These are phyloP conservation scores for Chlorella vulgaris DNA, from an alignment of 139 green algal genomes.

Conservation along the genomic window DNA sequence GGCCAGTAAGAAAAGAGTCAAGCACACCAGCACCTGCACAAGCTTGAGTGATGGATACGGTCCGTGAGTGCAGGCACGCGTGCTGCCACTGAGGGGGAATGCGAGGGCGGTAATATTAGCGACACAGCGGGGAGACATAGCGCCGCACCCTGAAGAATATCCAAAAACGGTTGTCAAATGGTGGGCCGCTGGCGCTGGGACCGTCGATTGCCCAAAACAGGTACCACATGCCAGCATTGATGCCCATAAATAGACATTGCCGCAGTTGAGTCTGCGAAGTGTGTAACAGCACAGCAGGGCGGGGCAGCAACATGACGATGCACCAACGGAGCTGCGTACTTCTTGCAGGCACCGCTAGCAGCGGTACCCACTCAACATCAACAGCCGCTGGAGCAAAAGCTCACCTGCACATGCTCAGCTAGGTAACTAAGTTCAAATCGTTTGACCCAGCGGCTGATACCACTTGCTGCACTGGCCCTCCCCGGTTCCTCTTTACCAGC, in stretches of 20 bases:
- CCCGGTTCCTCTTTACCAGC: background rate
- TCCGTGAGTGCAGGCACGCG: too few species aligned
- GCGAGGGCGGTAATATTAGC: too few species aligned
- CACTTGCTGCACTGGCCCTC: background rate
- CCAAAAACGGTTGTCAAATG: conserved; percentile 8
- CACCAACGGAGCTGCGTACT: too few species aligned
- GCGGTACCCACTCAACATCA: too few species aligned
- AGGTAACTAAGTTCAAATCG: background rate
- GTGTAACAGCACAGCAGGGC: background rate
- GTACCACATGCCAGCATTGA: conserved; percentile 4
- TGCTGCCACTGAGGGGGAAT: too few species aligned
- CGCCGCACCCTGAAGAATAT: conserved; percentile 20
- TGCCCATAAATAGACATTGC: background rate
- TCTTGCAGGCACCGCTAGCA: too few species aligned
- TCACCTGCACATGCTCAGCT: conserved; percentile 13
- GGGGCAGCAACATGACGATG: too few species aligned
- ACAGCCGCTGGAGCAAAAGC: too few species aligned
- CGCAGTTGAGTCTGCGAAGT: background rate
- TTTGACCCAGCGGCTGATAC: background rate
- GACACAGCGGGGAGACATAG: background rate
- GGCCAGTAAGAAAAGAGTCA: conserved; percentile 1
- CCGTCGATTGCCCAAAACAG: conserved; percentile 1
- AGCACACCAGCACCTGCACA: conserved; percentile 20
- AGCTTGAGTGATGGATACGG: too few species aligned
- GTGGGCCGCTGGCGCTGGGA: background rate